phyloP scores from a whole-genome alignment of 2,329 filamentous ascomycete genomes.

The Venturia pyrina region DNA sequence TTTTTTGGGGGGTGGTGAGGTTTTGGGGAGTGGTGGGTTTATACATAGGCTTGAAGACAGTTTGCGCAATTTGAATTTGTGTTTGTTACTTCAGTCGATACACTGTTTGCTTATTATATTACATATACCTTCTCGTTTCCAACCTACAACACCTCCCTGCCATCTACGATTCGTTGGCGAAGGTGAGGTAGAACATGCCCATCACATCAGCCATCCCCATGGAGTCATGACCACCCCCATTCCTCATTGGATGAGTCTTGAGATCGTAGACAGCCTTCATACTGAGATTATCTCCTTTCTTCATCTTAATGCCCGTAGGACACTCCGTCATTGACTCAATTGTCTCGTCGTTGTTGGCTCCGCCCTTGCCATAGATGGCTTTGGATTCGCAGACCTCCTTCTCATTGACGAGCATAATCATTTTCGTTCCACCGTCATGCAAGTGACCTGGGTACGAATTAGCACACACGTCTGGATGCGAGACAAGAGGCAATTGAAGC shows the following conservation, averaged over 20 bases:
- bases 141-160: too few species aligned
- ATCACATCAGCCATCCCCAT: constrained; percentile 1
- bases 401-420: constrained; percentile 3
- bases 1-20: too few species aligned
- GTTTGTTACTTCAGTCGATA: too few species aligned
- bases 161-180: not conserved
- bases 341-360: not conserved
- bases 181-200: constrained; percentile 4
- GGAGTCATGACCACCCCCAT: not conserved
- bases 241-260: not conserved
- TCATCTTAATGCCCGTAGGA: not conserved
- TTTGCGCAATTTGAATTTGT: too few species aligned
- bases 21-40: too few species aligned
- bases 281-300: not conserved
- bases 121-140: too few species aligned
- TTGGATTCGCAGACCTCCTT: constrained; percentile 5
- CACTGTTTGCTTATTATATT: too few species aligned
- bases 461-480: not conserved
- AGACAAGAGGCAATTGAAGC: not conserved
- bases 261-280: constrained; percentile 7
- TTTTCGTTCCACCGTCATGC: constrained; percentile 2
- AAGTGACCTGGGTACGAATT: not conserved
- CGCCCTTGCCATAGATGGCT: not conserved
- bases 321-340: not conserved
- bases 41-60: too few species aligned